phyloP scores from a whole-genome alignment of 768 basidiomycete genomes.

The Pulveroboletus frians region DNA sequence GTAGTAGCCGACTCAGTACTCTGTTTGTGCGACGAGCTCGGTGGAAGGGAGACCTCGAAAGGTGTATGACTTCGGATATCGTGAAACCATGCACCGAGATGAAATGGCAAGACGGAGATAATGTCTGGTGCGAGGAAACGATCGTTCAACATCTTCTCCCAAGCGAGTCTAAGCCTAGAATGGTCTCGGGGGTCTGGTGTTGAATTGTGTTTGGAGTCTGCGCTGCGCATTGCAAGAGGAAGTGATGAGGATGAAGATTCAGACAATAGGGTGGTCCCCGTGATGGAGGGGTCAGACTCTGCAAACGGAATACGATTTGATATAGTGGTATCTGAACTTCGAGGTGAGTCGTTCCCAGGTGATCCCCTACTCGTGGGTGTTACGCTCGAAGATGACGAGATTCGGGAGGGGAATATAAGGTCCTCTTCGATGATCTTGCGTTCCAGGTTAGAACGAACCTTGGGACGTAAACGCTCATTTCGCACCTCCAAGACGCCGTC shows the following conservation, averaged over 20 bases:
- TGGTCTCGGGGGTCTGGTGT: conserved; percentile 55
- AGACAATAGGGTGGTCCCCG: conserved; percentile 4
- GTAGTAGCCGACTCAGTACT: conserved; percentile 13
- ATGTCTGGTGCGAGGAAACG: conserved; percentile 52
- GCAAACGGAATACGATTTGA: conserved; percentile 16
- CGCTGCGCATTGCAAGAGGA: conserved; percentile 15
- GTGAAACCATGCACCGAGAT: conserved; percentile 53
- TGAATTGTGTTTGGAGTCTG: conserved; percentile 8
- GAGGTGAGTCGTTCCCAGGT: conserved; percentile 20
- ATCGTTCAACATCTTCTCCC: conserved; percentile 61
- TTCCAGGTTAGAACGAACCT: conserved; percentile 3
- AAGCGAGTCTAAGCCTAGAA: conserved; percentile 52
- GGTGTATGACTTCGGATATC: conserved; percentile 47
- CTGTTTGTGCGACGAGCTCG: conserved; percentile 36
- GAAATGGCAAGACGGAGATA: conserved; percentile 60
- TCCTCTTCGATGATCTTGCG: conserved; percentile 71
- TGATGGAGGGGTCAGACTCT: conserved; percentile 22
- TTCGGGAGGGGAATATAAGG: conserved; percentile 55
- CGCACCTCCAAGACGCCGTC: conserved; percentile 61
- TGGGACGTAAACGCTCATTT: conserved; percentile 1
- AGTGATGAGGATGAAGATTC: conserved; percentile 20
- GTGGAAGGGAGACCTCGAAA: conserved; percentile 51
- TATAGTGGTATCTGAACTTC: conserved; percentile 27
- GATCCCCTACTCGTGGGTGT: conserved; percentile 11
- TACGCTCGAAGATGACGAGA: conserved; percentile 3